phyloP scores from a whole-genome alignment of 2,329 filamentous ascomycete genomes.

The Sphaerulina vaccinii region DNA sequence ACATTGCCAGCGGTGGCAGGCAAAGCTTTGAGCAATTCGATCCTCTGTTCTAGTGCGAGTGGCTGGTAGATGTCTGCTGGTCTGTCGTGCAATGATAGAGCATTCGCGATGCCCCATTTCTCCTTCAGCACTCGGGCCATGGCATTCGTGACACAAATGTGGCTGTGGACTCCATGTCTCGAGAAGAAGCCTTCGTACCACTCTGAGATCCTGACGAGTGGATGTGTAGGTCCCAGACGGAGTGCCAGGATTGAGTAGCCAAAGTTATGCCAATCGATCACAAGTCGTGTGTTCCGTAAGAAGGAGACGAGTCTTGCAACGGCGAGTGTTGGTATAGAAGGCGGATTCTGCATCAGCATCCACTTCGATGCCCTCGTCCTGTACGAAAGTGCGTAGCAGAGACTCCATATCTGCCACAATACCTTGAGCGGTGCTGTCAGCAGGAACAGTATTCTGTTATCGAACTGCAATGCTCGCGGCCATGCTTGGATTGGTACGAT shows the following conservation, averaged over 20 bases:
- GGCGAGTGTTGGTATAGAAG: conserved; percentile 85
- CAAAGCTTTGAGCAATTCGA: conserved; percentile 63
- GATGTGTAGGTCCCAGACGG: conserved; percentile 63
- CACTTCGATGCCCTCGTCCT: conserved; percentile 71
- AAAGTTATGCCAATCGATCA: conserved; percentile 99
- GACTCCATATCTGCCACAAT: conserved; percentile 71
- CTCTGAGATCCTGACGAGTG: conserved; percentile 73
- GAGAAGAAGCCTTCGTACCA: conserved; percentile 75
- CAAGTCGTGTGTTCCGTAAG: conserved; percentile 73
- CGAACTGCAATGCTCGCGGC: conserved; percentile 65
- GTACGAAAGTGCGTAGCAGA: conserved; percentile 74
- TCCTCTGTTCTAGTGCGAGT: conserved; percentile 51
- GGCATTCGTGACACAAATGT: conserved; percentile 85
- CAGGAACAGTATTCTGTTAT: conserved; percentile 71
- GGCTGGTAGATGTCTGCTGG: conserved; percentile 82
- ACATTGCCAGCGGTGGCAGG: conserved; percentile 63
- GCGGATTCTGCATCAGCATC: conserved; percentile 91
- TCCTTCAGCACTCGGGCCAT: conserved; percentile 74
- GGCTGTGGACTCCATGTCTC: conserved; percentile 58
- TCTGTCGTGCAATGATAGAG: conserved; percentile 77
- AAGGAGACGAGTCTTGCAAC: conserved; percentile 71
- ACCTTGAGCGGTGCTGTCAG: conserved; percentile 81
- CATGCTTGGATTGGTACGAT: conserved; percentile 69
- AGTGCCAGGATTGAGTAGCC: conserved; percentile 86
- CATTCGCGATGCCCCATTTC: conserved; percentile 61